These are phyloP conservation scores for Rhazya stricta DNA, from an alignment of 257 asterid genomes.

Conservation along the genomic window DNA sequence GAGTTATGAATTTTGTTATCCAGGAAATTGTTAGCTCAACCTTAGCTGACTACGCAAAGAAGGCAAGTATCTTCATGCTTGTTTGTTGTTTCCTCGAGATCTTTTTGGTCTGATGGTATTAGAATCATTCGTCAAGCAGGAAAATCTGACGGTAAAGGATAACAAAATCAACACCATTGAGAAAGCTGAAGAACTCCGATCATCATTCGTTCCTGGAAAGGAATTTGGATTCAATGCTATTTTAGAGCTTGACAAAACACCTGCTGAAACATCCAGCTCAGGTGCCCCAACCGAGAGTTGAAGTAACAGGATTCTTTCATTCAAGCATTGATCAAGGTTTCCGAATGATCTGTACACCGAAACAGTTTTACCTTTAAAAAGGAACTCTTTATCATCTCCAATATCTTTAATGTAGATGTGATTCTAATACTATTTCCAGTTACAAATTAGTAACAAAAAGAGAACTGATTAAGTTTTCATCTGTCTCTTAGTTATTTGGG, in stretches of 20 bases:
- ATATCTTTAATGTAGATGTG: too few species aligned
- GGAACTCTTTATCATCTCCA: too few species aligned
- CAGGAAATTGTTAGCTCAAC: slow-evolving; percentile 63
- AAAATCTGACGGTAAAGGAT: slow-evolving; percentile 61
- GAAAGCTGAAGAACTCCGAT: slow-evolving; percentile 64
- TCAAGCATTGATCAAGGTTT: not conserved
- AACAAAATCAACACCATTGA: slow-evolving; percentile 63
- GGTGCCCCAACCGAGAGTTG: not conserved
- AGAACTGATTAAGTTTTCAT: too few species aligned
- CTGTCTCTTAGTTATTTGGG: too few species aligned
- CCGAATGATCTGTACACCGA: too few species aligned
- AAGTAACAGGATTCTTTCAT: not conserved
- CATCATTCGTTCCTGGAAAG: slow-evolving; percentile 53
- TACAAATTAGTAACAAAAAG: too few species aligned
- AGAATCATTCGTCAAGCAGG: slow-evolving; percentile 32
- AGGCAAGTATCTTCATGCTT: slow-evolving; percentile 39
- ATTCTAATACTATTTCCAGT: too few species aligned
- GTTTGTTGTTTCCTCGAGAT: not conserved
- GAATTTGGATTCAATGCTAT: slow-evolving; percentile 72
- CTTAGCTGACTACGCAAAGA: slow-evolving; percentile 59
- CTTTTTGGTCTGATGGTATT: slow-evolving; percentile 10
- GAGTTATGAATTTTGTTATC: slow-evolving; percentile 60
- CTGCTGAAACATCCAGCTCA: slow-evolving; percentile 23
- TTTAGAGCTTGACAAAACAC: slow-evolving; percentile 47
- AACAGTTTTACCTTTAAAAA: too few species aligned